phyloP scores from a whole-genome alignment of 2,329 filamentous ascomycete species.

The Grosmannia serpens region DNA sequence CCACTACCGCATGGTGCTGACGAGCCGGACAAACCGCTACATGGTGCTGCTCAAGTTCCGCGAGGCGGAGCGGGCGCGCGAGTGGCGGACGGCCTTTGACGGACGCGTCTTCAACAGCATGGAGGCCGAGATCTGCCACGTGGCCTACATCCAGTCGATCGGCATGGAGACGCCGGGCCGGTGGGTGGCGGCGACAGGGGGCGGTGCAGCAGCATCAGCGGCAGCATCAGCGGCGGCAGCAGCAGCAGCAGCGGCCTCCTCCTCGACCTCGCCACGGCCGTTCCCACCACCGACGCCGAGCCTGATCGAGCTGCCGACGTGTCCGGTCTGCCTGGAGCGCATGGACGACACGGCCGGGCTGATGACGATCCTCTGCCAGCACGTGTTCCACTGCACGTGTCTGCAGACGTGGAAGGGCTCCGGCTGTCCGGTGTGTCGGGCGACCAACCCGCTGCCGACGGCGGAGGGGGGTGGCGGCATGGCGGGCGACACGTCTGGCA shows the following conservation, averaged over 20 bases:
- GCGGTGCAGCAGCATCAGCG: not conserved
- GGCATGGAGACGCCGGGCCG: constrained; percentile 58
- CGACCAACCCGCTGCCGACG: constrained; percentile 47
- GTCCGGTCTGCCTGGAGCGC: constrained; percentile 88
- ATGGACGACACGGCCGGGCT: constrained; percentile 97
- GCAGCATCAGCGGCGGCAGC: not conserved
- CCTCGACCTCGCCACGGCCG: constrained; percentile 32
- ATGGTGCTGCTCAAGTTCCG: constrained; percentile 94
- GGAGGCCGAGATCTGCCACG: constrained; percentile 91
- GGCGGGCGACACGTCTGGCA: not conserved
- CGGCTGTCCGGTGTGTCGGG: constrained; percentile 89
- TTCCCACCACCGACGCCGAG: constrained; percentile 64
- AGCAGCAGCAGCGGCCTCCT: constrained; percentile 10
- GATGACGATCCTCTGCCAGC: constrained; percentile 91
- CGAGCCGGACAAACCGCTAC: constrained; percentile 78
- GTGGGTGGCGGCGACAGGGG: not conserved
- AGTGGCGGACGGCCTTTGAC: constrained; percentile 81
- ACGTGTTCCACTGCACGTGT: constrained; percentile 95
- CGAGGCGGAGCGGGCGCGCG: constrained; percentile 57
- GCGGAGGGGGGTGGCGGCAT: not conserved
- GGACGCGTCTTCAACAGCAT: constrained; percentile 87
- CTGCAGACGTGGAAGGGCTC: constrained; percentile 92
- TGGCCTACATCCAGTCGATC: constrained; percentile 88
- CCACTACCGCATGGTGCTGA: constrained; percentile 91
- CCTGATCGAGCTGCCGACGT: constrained; percentile 84